These are phyloP conservation scores for Angophora floribunda DNA, from an alignment of 345 rosid genomes.

Conservation along the genomic window DNA sequence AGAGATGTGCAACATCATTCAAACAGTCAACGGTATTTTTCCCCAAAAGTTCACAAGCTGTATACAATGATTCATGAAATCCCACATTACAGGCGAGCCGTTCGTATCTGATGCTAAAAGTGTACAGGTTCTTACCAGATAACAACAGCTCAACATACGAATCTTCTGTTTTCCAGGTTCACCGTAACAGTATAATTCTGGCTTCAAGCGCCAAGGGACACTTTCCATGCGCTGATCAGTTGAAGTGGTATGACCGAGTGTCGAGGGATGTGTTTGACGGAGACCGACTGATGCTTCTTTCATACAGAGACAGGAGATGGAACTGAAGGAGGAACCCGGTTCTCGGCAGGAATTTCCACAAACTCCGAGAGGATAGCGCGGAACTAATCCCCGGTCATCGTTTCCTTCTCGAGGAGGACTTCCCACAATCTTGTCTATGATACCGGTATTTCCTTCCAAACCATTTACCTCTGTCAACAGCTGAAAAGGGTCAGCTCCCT, in stretches of 20 bases:
- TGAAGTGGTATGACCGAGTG: background rate
- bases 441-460: too few relatives aligned
- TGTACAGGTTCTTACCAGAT: too few relatives aligned
- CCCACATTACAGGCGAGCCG: too few relatives aligned
- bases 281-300: fast-evolving
- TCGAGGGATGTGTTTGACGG: background rate
- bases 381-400: constrained; percentile 80
- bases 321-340: constrained; percentile 40
- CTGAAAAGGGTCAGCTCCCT: constrained; percentile 96
- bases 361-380: constrained; percentile 84
- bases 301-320: constrained; percentile 16
- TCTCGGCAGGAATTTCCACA: constrained; percentile 72
- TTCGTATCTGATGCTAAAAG: too few relatives aligned
- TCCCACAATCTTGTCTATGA: constrained; percentile 87
- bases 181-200: background rate
- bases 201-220: background rate
- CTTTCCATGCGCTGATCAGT: background rate
- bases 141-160: background rate
- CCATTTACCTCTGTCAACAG: constrained; percentile 69
- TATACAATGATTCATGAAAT: too few relatives aligned
- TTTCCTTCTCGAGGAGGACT: constrained; percentile 89
- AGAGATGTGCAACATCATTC: background rate
- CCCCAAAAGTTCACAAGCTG: background rate
- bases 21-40: background rate
- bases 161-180: too few relatives aligned